Conservation (phyloP, 495 filamentous ascomycete species). For the Lasiosphaeria hispida region DNA sequence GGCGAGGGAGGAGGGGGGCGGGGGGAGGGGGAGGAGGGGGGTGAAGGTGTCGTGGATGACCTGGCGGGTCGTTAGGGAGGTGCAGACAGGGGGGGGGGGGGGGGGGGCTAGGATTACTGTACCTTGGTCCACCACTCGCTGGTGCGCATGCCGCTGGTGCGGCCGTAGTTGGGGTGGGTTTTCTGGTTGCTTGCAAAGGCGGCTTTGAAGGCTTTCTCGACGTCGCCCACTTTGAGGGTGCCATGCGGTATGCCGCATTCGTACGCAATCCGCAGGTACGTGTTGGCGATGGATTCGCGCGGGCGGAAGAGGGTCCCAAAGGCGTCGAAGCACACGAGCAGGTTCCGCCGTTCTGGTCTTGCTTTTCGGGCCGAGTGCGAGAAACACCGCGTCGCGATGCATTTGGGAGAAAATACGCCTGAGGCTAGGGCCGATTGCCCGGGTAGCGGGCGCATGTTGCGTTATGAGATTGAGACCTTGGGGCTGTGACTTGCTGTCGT, state of each 20-base stretch:
- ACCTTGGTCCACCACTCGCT: conserved; percentile 72
- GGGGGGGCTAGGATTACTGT: conserved; percentile 12
- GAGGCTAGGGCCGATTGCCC: no score
- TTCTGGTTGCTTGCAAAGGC: conserved; percentile 52
- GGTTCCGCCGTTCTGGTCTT: conserved; percentile 40
- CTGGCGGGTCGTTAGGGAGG: conserved; percentile 3
- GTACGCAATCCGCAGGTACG: conserved; percentile 61
- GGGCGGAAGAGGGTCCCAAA: conserved; percentile 75
- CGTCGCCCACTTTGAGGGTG: conserved; percentile 29
- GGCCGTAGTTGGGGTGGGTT: conserved; percentile 67
- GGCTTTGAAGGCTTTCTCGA: conserved; percentile 34
- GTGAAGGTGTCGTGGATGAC: conserved; percentile 41
- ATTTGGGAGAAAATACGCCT: no score
- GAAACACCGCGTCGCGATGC: no score
- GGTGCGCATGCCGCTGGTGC: conserved; percentile 53
- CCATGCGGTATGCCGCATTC: conserved; percentile 49
- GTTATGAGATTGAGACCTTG: no score
- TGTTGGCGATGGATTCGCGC: conserved; percentile 53
- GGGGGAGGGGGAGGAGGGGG: conserved; percentile 14
- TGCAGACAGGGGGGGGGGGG: not conserved
- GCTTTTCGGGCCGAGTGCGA: no score
- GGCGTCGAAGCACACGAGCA: conserved; percentile 69
- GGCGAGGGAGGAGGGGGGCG: conserved; percentile 49
- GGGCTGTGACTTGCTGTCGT: no score
- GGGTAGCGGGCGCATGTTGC: no score